Conservation (phyloP, 2,329 filamentous ascomycete species). For the Fusarium sacchari region DNA sequence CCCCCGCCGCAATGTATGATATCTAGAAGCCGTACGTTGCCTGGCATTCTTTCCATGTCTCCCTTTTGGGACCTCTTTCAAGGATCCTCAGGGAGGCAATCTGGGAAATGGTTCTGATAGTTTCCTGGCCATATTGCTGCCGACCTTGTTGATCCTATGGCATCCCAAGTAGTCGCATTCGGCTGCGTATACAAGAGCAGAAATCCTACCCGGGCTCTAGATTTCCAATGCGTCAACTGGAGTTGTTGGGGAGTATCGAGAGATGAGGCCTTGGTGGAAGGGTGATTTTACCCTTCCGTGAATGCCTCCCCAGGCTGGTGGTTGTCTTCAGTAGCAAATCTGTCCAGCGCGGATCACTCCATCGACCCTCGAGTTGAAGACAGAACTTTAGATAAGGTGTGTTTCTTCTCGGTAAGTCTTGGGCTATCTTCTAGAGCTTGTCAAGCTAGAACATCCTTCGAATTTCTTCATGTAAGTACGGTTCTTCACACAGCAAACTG, state of each 20-base stretch:
- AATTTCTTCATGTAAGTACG: background rate
- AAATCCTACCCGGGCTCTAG: too few relatives aligned
- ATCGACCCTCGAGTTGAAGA: conserved; percentile 33
- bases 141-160: background rate
- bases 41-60: background rate
- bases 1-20: background rate
- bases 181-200: fast-evolving
- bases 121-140: background rate
- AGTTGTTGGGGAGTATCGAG: conserved; percentile 62
- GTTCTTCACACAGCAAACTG: background rate
- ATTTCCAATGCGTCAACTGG: too few relatives aligned
- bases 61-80: background rate
- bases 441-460: background rate
- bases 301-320: conserved; percentile 60
- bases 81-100: background rate
- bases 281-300: conserved; percentile 60
- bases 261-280: conserved; percentile 61
- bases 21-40: background rate
- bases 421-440: background rate
- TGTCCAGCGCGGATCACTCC: conserved; percentile 49
- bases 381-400: background rate
- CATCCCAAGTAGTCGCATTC: fast-evolving
- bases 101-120: too few relatives aligned
- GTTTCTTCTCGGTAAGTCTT: background rate
- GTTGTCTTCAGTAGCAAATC: conserved; percentile 54